These are phyloP conservation scores for Coemansia asiatica DNA, from an alignment of 192 early-diverging fungal genomes.

Conservation along the genomic window DNA sequence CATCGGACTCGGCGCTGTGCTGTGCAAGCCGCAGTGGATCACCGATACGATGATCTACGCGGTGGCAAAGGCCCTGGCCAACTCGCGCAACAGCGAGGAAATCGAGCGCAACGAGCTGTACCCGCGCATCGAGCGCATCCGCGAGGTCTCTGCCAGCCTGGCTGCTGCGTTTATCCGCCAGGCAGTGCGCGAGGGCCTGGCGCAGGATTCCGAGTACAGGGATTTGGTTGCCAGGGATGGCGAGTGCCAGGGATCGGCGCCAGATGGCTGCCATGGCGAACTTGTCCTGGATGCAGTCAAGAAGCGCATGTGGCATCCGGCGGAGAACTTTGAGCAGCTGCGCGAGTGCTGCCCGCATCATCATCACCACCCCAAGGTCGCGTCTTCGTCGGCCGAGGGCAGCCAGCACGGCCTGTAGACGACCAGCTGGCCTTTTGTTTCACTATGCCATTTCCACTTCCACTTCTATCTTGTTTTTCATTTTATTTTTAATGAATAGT, in stretches of 20 bases:
- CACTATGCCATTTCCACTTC: too few relatives aligned
- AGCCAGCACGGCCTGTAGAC: conserved; percentile 12
- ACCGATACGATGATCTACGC: conserved; percentile 82
- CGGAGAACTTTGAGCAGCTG: conserved; percentile 20
- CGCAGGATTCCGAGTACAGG: conserved; percentile 37
- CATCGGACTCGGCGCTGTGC: conserved; percentile 81
- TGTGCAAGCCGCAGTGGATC: conserved; percentile 71
- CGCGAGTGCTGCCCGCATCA: conserved; percentile 19
- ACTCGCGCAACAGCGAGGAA: conserved; percentile 67
- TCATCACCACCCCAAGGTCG: conserved; percentile 19
- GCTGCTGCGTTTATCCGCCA: conserved; percentile 68
- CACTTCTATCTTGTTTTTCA: too few relatives aligned
- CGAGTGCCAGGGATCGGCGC: neutral
- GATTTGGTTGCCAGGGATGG: conserved; percentile 17
- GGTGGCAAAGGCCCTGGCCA: conserved; percentile 70
- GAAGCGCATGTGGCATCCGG: conserved; percentile 15
- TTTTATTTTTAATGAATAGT: neutral
- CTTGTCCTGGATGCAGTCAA: conserved; percentile 1
- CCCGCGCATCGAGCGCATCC: conserved; percentile 73
- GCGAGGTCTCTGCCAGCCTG: conserved; percentile 71
- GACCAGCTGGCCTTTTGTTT: neutral
- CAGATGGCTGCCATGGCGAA: conserved; percentile 4
- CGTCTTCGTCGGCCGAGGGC: conserved; percentile 13
- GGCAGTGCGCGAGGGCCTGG: conserved; percentile 55
- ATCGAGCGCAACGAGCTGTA: conserved; percentile 65